phyloP scores from a whole-genome alignment of 2,329 filamentous ascomycete species.

The Colletotrichum incanum region DNA sequence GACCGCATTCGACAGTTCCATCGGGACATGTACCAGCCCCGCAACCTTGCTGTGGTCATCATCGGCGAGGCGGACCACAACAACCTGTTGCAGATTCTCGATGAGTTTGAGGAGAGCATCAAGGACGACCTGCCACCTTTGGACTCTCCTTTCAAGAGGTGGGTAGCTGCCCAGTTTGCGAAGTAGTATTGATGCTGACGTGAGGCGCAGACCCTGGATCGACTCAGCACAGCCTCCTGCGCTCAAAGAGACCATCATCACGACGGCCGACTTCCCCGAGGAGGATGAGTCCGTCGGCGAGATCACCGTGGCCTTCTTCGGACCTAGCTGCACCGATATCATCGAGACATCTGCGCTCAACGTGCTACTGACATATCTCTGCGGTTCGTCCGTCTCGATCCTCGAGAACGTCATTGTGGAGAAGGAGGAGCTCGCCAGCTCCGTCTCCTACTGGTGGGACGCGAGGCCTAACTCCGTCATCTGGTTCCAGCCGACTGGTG shows the following conservation, averaged over 20 bases:
- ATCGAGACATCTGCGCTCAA: constrained; percentile 81
- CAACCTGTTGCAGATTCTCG: constrained; percentile 84
- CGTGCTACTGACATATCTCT: constrained; percentile 87
- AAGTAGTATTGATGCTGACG: constrained; percentile 12
- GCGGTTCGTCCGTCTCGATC: constrained; percentile 92
- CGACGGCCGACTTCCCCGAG: constrained; percentile 92
- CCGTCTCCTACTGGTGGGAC: constrained; percentile 85
- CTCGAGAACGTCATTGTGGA: constrained; percentile 95
- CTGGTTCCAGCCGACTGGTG: constrained; percentile 87
- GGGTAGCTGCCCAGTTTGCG: neutral
- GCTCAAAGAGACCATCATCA: constrained; percentile 79
- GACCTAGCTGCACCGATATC: constrained; percentile 83
- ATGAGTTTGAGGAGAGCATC: constrained; percentile 91
- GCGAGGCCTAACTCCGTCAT: constrained; percentile 86
- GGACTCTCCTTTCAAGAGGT: constrained; percentile 82
- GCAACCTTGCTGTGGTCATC: constrained; percentile 91
- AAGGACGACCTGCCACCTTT: constrained; percentile 84
- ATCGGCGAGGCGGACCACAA: constrained; percentile 92
- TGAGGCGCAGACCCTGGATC: constrained; percentile 78
- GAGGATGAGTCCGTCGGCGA: constrained; percentile 96
- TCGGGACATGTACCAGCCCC: constrained; percentile 96
- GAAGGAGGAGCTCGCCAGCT: constrained; percentile 91
- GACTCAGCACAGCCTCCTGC: constrained; percentile 85
- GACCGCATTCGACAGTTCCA: constrained; percentile 96
- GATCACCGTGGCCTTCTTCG: constrained; percentile 88